Evolutionary conservation across 768 basidiomycete species (phyloP).

Genomic region (Boletus subparvulus): DNA sequence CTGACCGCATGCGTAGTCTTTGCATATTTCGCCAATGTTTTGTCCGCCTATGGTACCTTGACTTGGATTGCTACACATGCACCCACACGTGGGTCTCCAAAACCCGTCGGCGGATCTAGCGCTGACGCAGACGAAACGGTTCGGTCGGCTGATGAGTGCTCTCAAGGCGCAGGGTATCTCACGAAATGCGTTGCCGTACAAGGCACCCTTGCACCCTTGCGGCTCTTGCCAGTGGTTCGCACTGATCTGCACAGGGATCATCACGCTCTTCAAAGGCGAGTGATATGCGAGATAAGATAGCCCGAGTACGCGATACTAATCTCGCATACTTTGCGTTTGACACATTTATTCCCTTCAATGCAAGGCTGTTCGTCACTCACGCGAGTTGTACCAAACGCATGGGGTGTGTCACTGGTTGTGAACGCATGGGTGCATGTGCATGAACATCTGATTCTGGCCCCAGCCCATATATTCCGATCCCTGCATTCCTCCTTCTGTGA

Average conservation of each 20-base stretch:
- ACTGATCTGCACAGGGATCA: constrained; percentile 43
- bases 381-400: constrained; percentile 17
- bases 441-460: not conserved
- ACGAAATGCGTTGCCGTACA: constrained; percentile 45
- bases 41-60: constrained; percentile 36
- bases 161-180: constrained; percentile 44
- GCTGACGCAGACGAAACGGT: constrained; percentile 15
- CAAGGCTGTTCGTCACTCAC: constrained; percentile 45
- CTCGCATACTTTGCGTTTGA: constrained; percentile 31
- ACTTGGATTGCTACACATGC: constrained; percentile 49
- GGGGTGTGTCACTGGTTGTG: not conserved
- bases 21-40: constrained; percentile 41
- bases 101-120: not conserved
- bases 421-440: not conserved
- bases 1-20: constrained; percentile 21
- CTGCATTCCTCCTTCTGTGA: constrained; percentile 37
- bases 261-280: constrained; percentile 59
- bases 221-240: constrained; percentile 55
- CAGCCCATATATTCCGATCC: constrained; percentile 33
- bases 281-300: not conserved
- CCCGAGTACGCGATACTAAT: not conserved
- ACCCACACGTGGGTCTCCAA: constrained; percentile 54
- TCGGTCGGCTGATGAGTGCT: constrained; percentile 49
- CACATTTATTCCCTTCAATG: constrained; percentile 45
- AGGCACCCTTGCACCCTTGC: constrained; percentile 36